Percentiles rank a stretch among this genome's conserved stretches.
Conservation (phyloP, 176 grass and related monocot genomes). For the Elaeis guineensis region DNA sequence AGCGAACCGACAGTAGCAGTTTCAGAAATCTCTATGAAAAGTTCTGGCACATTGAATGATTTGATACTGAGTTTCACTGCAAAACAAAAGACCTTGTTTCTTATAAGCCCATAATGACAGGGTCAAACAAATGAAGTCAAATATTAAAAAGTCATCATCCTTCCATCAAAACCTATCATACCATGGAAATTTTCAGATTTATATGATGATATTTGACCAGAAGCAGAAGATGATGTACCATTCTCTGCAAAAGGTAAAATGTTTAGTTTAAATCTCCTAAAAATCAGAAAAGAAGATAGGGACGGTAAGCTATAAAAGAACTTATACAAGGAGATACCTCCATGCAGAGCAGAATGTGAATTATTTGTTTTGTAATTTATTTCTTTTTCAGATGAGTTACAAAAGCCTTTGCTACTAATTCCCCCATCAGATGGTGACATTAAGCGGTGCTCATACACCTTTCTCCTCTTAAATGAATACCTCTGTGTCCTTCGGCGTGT, state of each 20-base stretch:
- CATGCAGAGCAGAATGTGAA: slow-evolving; percentile 18
- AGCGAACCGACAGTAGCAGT: slow-evolving; percentile 79
- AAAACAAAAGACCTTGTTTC: slow-evolving; percentile 1
- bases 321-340: slow-evolving; percentile 19
- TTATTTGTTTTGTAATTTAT: slow-evolving; percentile 27
- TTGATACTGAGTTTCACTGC: slow-evolving; percentile 86
- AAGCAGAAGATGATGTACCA: slow-evolving; percentile 30
- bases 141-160: not conserved
- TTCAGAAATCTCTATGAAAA: slow-evolving; percentile 89
- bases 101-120: not conserved
- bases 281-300: too few relatives aligned
- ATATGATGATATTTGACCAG: slow-evolving; percentile 35
- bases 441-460: slow-evolving; percentile 44
- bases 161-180: slow-evolving; percentile 10
- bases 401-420: slow-evolving; percentile 12
- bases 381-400: slow-evolving; percentile 26
- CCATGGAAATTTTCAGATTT: slow-evolving; percentile 44
- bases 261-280: too few relatives aligned
- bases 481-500: slow-evolving; percentile 81
- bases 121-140: not conserved
- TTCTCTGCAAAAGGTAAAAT: slow-evolving; percentile 36
- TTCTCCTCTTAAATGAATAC: slow-evolving; percentile 81
- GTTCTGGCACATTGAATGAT: slow-evolving; percentile 94
- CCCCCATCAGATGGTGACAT: slow-evolving; percentile 27
- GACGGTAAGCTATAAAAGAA: too few relatives aligned